Conservation (phyloP, 2,329 filamentous ascomycete genomes). For the Penicillium oxalicum region DNA sequence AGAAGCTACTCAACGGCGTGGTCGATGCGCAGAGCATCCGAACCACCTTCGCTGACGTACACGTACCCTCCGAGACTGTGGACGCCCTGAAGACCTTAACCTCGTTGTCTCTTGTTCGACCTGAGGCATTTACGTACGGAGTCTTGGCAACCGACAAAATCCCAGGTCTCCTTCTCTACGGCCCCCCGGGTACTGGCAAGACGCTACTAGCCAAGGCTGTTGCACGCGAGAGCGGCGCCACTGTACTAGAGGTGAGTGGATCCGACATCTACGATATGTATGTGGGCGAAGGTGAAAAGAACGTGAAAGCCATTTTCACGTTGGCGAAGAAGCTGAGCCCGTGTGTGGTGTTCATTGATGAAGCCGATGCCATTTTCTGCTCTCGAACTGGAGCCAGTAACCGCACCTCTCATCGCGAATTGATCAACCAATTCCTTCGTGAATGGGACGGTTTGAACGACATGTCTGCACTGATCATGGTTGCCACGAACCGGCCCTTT, state of each 20-base stretch:
- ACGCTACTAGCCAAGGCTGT: constrained; percentile 59
- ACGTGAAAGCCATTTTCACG: constrained; percentile 84
- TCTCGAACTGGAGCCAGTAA: constrained; percentile 60
- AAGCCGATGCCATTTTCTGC: constrained; percentile 87
- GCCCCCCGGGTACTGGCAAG: constrained; percentile 67
- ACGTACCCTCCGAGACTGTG: constrained; percentile 73
- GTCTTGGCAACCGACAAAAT: constrained; percentile 88
- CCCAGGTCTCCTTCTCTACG: constrained; percentile 80
- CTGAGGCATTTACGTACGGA: constrained; percentile 94
- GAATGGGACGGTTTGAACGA: constrained; percentile 93
- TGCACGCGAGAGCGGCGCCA: constrained; percentile 60
- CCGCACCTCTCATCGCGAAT: constrained; percentile 70
- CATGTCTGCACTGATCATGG: constrained; percentile 90
- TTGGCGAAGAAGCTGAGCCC: constrained; percentile 86
- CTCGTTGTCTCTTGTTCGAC: constrained; percentile 75
- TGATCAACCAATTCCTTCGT: constrained; percentile 92
- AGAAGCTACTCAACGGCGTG: constrained; percentile 72
- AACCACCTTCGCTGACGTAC: constrained; percentile 82
- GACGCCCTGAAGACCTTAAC: constrained; percentile 85
- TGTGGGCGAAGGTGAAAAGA: constrained; percentile 94
- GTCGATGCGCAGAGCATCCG: constrained; percentile 75
- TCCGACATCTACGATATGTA: constrained; percentile 95
- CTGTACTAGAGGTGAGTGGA: constrained; percentile 75
- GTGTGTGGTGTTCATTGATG: constrained; percentile 93
- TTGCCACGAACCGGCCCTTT: constrained; percentile 91